phyloP scores from a whole-genome alignment of 257 asterid genomes.

The Rauvolfia tetraphylla region DNA sequence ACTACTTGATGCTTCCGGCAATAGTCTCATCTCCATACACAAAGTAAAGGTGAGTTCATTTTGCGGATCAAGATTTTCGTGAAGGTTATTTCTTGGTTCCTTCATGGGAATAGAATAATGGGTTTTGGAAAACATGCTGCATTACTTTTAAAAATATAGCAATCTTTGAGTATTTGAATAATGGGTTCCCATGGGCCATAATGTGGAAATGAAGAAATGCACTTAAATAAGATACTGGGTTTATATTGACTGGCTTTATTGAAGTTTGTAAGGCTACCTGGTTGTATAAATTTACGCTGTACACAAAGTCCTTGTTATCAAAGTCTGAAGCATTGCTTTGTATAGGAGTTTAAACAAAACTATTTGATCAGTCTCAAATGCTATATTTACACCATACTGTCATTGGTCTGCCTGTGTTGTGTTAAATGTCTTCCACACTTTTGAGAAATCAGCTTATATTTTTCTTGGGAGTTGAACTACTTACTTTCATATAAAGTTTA shows the following conservation, averaged over 20 bases:
- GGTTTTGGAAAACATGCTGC: neutral
- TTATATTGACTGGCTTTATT: neutral
- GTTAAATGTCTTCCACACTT: neutral
- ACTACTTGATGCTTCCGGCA: constrained; percentile 55
- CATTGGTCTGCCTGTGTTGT: neutral
- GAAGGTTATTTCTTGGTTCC: neutral
- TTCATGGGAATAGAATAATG: neutral
- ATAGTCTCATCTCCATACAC: constrained; percentile 44
- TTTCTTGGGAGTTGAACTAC: too few species aligned
- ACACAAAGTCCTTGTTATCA: neutral
- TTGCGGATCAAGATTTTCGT: neutral
- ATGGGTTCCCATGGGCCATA: neutral
- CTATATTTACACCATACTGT: neutral
- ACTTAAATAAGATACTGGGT: neutral
- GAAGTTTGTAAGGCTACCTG: too few species aligned
- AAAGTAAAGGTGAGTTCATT: constrained; percentile 45
- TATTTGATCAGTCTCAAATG: neutral
- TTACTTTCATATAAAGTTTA: too few species aligned
- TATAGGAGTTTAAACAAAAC: neutral
- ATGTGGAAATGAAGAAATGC: neutral
- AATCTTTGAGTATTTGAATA: neutral
- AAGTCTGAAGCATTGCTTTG: neutral
- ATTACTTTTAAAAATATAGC: neutral
- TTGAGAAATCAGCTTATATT: neutral
- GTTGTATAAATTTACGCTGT: neutral